These are phyloP conservation scores for Phytophthora kernoviae DNA, from an alignment of 352 stramenopile species.

Conservation along the genomic window DNA sequence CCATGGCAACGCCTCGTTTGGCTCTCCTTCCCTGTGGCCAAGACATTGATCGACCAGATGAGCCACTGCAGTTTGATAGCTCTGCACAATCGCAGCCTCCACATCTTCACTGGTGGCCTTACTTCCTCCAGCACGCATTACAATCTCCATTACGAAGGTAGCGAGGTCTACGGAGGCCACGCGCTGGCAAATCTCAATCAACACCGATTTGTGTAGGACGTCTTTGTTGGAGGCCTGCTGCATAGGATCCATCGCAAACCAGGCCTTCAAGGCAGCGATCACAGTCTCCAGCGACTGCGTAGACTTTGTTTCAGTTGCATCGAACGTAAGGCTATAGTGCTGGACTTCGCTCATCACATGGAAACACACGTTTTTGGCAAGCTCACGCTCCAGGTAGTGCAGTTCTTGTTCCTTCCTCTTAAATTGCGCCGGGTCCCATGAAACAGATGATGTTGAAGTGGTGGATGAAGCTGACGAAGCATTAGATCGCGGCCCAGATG, in stretches of 20 bases:
- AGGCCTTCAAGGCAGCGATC: constrained; percentile 16
- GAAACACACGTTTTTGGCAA: constrained; percentile 38
- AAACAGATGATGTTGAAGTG: constrained; percentile 30
- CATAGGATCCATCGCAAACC: constrained; percentile 35
- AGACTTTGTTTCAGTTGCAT: background rate
- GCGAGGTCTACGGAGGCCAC: constrained; percentile 30
- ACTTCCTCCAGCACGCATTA: constrained; percentile 22
- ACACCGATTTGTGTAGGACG: constrained; percentile 9
- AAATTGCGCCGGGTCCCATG: constrained; percentile 33
- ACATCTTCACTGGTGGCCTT: constrained; percentile 20
- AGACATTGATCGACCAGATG: constrained; percentile 20
- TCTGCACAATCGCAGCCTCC: constrained; percentile 18
- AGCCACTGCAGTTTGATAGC: constrained; percentile 20
- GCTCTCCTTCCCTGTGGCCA: constrained; percentile 3
- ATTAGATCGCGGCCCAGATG: constrained; percentile 28
- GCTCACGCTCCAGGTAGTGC: constrained; percentile 38
- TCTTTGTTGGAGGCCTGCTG: constrained; percentile 26
- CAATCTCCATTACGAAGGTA: constrained; percentile 39
- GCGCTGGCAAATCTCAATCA: constrained; percentile 27
- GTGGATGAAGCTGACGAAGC: constrained; percentile 37
- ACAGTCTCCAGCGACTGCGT: constrained; percentile 12
- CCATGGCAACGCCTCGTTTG: constrained; percentile 18
- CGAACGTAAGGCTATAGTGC: constrained; percentile 10
- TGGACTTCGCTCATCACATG: constrained; percentile 34
- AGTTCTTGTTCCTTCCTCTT: constrained; percentile 44